Evolutionary conservation across 371 early-diverging fungal species (phyloP).

Genomic region (Actinomucor elegans): DNA sequence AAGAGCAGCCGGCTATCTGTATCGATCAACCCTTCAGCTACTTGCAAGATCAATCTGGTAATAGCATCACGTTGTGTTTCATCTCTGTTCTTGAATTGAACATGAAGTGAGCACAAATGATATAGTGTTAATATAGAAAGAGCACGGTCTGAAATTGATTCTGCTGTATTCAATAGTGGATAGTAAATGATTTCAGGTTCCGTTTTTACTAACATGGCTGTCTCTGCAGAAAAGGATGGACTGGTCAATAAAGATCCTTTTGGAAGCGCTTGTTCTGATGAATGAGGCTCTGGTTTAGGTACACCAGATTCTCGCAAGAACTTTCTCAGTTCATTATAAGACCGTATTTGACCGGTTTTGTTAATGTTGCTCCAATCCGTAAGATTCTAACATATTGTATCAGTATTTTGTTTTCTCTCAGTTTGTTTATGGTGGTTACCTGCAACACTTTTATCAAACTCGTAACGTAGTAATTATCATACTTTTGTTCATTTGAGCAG

Average conservation of each 20-base stretch:
- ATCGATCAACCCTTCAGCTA: conserved; percentile 21
- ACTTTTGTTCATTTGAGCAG: not conserved
- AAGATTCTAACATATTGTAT: not conserved
- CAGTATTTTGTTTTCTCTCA: not conserved
- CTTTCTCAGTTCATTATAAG: not conserved
- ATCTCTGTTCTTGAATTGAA: not conserved
- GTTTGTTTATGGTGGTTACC: not conserved
- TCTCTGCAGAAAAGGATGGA: too few relatives aligned
- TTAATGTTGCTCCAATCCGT: conserved; percentile 1
- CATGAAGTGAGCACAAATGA: not conserved
- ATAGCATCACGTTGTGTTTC: not conserved
- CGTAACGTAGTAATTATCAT: conserved; percentile 5
- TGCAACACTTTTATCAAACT: conserved; percentile 10
- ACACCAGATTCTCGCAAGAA: not conserved
- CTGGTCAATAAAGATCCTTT: too few relatives aligned
- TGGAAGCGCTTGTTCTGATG: too few relatives aligned
- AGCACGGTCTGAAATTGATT: conserved; percentile 10
- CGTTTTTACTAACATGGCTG: too few relatives aligned
- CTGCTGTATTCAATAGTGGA: conserved; percentile 2
- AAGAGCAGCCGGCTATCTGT: conserved; percentile 5
- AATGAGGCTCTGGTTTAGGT: too few relatives aligned
- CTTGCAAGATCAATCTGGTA: not conserved
- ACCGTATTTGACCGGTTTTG: not conserved
- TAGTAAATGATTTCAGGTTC: too few relatives aligned
- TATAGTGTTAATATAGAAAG: conserved; percentile 12